Evolutionary conservation across 169 alveolate genomes (phyloP), one percentile per base, ranked within the genome.

Genomic region (Eimeria necatrix): DNA sequence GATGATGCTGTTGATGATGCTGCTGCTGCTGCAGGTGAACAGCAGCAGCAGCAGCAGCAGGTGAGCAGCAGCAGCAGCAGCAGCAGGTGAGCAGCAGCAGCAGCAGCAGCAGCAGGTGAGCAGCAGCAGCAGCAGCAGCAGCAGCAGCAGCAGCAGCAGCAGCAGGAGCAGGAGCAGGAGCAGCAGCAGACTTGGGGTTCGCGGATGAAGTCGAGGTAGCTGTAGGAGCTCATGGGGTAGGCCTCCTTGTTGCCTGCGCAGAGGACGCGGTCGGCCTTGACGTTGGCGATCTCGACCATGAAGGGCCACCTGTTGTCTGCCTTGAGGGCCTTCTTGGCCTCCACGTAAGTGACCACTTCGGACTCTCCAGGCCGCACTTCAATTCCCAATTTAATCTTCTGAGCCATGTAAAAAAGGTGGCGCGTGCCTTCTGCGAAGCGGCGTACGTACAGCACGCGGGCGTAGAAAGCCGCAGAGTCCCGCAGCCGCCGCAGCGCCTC

Each of bases 171-270:
- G n/a, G n/a, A n/a, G n/a, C n/a, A n/a, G n/a, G n/a, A n/a, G 0
- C 5, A 71, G 10, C n/a, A 71, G 41, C 81, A 94, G 22, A 90
- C 95, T 24, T 71, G 90, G 18, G 94, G 94, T 59, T 97, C 97
- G 9, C 98, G 91, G 48, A 97, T 59, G 84, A 97, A 97, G 78
- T 97, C 97, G 52, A 97, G 90, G 84, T 97, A 97, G 76, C 96
- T 91, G 93, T 97, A 96, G 22, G 98, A 97, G 60, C 97, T 94
- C 96, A 97, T 96, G 60, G 97, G 94, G 73, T 96, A 53, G 18
- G 96, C 97, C 76, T 92, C 93, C 20, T 32, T 86, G 90, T 81
- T 81, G 61, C 97, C 97, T 18, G 95, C 96, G 90, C 97, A 96
- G 18, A 90, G 49, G 86, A 97, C 94, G 74, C 52, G 74, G 24